Percentiles rank a stretch among this genome's conserved stretches.
Evolutionary conservation across 352 stramenopile species (phyloP).

Genomic region (Phytophthora aleatoria): DNA sequence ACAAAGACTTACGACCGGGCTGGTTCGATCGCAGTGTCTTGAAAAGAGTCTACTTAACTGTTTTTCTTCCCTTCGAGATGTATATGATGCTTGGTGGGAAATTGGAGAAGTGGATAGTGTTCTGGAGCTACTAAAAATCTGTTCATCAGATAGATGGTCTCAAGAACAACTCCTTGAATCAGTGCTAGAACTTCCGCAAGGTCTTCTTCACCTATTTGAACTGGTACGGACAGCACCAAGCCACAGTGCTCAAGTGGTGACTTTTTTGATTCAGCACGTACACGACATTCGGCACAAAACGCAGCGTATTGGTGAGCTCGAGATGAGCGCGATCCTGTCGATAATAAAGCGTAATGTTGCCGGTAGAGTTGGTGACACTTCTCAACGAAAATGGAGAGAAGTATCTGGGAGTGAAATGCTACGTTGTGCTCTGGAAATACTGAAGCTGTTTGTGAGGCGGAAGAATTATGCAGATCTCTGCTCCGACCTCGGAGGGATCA

Average conservation of each 20-base stretch:
- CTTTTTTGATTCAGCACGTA: conserved; percentile 32
- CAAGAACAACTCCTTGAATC: conserved; percentile 19
- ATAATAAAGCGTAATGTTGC: conserved; percentile 23
- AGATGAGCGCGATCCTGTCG: conserved; percentile 28
- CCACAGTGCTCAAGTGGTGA: conserved; percentile 11
- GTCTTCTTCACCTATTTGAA: conserved; percentile 26
- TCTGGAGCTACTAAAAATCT: conserved; percentile 21
- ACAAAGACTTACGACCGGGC: conserved; percentile 15
- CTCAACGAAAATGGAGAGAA: conserved; percentile 3
- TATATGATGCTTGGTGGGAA: conserved; percentile 13
- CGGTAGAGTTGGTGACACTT: conserved; percentile 14
- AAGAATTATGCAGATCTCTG: conserved; percentile 39
- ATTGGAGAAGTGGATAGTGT: conserved; percentile 18
- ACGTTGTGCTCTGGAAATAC: conserved; percentile 27
- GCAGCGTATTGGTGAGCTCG: conserved; percentile 29
- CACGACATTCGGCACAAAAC: conserved; percentile 33
- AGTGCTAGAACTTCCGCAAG: conserved; percentile 30
- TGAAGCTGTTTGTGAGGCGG: conserved; percentile 34
- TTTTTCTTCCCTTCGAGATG: conserved; percentile 18
- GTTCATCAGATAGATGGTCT: conserved; percentile 26
- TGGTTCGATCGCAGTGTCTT: conserved; percentile 11
- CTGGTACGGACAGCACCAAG: conserved; percentile 15
- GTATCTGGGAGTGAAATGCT: conserved; percentile 20
- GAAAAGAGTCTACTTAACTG: conserved; percentile 23
- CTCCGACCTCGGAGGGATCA: conserved; percentile 27